Percentiles rank a stretch among this genome's conserved stretches.
Evolutionary conservation across 2,329 filamentous ascomycete genomes (phyloP).

Genomic region (Biscogniauxia marginata): DNA sequence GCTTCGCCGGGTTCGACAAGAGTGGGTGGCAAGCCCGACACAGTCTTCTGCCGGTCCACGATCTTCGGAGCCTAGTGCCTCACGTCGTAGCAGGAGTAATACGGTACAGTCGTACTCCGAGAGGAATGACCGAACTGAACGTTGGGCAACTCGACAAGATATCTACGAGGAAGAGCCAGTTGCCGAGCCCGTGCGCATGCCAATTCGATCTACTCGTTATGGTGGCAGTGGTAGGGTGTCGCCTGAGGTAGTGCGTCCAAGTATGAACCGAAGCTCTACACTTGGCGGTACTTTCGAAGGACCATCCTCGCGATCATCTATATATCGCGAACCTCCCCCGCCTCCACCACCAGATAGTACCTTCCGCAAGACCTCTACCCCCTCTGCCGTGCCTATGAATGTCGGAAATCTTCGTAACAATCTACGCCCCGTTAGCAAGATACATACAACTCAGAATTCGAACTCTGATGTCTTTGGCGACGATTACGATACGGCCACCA

Average conservation of each 20-base stretch:
- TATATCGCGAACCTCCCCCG: conserved; percentile 30
- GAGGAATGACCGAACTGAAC: conserved; percentile 37
- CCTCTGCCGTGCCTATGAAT: conserved; percentile 26
- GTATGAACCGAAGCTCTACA: conserved; percentile 28
- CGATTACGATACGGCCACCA: conserved; percentile 50
- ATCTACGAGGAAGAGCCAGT: conserved; percentile 36
- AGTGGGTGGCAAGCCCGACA: conserved; percentile 38
- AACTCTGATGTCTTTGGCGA: conserved; percentile 47
- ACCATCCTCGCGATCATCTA: conserved; percentile 15
- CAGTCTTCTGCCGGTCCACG: conserved; percentile 16
- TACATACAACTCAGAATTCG: conserved; percentile 37
- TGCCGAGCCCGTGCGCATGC: conserved; percentile 42
- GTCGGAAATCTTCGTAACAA: conserved; percentile 41
- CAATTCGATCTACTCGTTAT: conserved; percentile 40
- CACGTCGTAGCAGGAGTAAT: conserved; percentile 45
- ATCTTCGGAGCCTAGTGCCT: conserved; percentile 25
- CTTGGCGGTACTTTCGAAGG: conserved; percentile 20
- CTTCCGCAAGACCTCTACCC: conserved; percentile 23
- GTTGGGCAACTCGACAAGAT: conserved; percentile 31
- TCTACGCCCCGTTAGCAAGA: conserved; percentile 45
- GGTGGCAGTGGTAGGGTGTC: conserved; percentile 25
- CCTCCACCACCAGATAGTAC: conserved; percentile 21
- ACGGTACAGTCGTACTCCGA: conserved; percentile 45
- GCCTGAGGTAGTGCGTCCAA: conserved; percentile 28
- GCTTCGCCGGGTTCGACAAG: conserved; percentile 55